These are phyloP conservation scores for Cryptococcus maquisensis DNA, from an alignment of 1,284 basidiomycete species.

Conservation along the genomic window DNA sequence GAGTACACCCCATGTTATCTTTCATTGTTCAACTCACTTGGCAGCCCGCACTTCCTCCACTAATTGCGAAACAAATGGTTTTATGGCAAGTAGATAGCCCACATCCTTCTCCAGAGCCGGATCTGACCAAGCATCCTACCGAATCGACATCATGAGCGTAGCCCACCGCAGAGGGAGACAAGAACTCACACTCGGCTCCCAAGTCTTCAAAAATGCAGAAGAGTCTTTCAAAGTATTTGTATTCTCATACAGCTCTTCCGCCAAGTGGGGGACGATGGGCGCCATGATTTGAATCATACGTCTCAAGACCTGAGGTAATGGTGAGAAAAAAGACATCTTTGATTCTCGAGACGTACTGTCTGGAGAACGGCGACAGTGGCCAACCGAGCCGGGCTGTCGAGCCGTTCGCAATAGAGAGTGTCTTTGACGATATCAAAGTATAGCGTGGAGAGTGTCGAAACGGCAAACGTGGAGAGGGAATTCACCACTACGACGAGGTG, in stretches of 20 bases:
- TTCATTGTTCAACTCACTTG: slow-evolving; percentile 22
- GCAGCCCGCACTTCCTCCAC: slow-evolving; percentile 30
- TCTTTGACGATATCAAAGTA: slow-evolving; percentile 95
- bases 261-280: slow-evolving; percentile 84
- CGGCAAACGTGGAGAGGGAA: slow-evolving; percentile 48
- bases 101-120: slow-evolving; percentile 17
- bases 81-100: slow-evolving; percentile 21
- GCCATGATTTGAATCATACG: slow-evolving; percentile 71
- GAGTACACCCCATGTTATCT: neutral
- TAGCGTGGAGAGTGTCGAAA: slow-evolving; percentile 55
- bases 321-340: neutral
- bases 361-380: slow-evolving; percentile 68
- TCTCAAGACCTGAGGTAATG: slow-evolving; percentile 57
- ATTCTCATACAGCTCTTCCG: slow-evolving; percentile 77
- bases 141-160: neutral
- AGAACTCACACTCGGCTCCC: slow-evolving; percentile 12
- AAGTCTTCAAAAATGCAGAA: slow-evolving; percentile 55
- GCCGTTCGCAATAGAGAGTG: slow-evolving; percentile 71
- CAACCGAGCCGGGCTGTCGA: slow-evolving; percentile 57
- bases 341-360: slow-evolving; percentile 54
- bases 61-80: slow-evolving; percentile 25
- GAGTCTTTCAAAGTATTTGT: slow-evolving; percentile 1
- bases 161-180: too few species aligned
- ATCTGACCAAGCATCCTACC: slow-evolving; percentile 16
- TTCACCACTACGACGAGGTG: slow-evolving; percentile 44